Percentiles rank a stretch among this genome's conserved stretches.
These are phyloP conservation scores for Fusarium marasasianum DNA, from an alignment of 2,329 filamentous ascomycete species.

Conservation along the genomic window DNA sequence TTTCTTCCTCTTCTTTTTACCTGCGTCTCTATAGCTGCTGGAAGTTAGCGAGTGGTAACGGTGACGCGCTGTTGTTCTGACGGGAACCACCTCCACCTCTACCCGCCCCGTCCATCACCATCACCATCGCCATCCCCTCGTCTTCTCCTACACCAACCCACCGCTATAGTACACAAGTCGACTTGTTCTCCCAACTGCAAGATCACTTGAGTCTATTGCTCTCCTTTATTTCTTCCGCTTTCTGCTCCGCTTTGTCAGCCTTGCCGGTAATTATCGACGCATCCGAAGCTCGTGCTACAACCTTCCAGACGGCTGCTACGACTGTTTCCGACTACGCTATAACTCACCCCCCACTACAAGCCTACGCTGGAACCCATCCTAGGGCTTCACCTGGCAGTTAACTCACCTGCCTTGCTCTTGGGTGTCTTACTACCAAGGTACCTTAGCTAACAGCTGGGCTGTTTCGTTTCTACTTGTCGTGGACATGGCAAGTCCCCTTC, in stretches of 20 bases:
- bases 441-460: neutral
- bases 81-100: constrained; percentile 40
- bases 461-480: constrained; percentile 14
- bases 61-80: constrained; percentile 31
- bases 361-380: constrained; percentile 18
- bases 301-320: constrained; percentile 19
- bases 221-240: neutral
- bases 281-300: constrained; percentile 28
- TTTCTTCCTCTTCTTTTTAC: neutral
- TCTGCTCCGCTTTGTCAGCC: neutral
- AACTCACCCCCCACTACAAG: constrained; percentile 26
- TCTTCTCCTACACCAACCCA: constrained; percentile 19
- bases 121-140: constrained; percentile 26
- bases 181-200: constrained; percentile 26
- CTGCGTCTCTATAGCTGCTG: neutral
- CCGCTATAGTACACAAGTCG: constrained; percentile 17
- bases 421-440: constrained; percentile 1
- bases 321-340: constrained; percentile 19
- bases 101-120: constrained; percentile 33
- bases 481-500: constrained; percentile 41
- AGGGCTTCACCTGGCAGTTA: constrained; percentile 19
- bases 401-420: constrained; percentile 6
- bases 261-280: neutral
- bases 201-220: constrained; percentile 2
- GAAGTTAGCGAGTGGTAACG: constrained; percentile 37